phyloP scores from a whole-genome alignment of 2,329 filamentous ascomycete genomes.

The Penicillium sp. region DNA sequence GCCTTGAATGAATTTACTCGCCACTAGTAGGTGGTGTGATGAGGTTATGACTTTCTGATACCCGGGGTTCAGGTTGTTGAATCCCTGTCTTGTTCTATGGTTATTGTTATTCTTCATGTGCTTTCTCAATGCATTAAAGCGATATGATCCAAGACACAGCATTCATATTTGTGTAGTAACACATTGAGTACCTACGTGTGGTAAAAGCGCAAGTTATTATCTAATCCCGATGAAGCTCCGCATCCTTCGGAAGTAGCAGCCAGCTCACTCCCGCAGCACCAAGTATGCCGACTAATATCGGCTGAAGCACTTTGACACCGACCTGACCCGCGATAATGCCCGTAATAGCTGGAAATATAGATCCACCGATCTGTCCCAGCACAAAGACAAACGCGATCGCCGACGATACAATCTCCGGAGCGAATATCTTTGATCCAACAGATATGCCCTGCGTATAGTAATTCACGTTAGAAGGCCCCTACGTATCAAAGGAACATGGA shows the following conservation, averaged over 20 bases:
- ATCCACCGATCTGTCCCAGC: constrained; percentile 56
- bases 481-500: not conserved
- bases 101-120: not conserved
- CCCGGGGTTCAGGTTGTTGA: constrained; percentile 10
- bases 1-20: not conserved
- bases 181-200: not conserved
- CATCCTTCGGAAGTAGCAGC: constrained; percentile 38
- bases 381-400: constrained; percentile 59
- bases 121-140: not conserved
- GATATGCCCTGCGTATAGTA: constrained; percentile 42
- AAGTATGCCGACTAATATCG: constrained; percentile 52
- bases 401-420: constrained; percentile 48
- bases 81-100: not conserved
- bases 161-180: not conserved
- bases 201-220: not conserved
- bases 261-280: constrained; percentile 50
- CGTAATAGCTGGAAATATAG: constrained; percentile 57
- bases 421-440: constrained; percentile 55
- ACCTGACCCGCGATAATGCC: constrained; percentile 50
- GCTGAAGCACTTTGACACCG: constrained; percentile 53
- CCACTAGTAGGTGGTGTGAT: constrained; percentile 13
- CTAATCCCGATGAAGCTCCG: constrained; percentile 24
- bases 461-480: not conserved
- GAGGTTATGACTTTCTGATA: constrained; percentile 23
- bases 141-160: not conserved